Conservation (phyloP, 192 early-diverging fungal genomes). For the Chytriomyces hyalinus region DNA sequence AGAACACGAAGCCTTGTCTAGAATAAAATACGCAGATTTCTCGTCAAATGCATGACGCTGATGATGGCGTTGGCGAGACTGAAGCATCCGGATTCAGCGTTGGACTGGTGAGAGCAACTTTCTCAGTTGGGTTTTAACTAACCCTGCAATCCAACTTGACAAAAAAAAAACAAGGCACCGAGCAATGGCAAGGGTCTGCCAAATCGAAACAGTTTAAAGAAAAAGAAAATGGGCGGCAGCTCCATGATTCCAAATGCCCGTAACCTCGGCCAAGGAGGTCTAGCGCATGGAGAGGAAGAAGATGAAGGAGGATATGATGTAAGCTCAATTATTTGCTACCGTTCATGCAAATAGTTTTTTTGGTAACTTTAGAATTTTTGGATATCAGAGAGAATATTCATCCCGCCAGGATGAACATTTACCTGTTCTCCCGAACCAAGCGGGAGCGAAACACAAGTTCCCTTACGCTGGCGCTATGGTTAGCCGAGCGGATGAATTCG, state of each 20-base stretch:
- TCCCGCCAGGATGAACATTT: constrained; percentile 31
- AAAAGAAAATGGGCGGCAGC: constrained; percentile 36
- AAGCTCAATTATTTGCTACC: background rate
- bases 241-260: constrained; percentile 10
- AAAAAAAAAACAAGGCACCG: constrained; percentile 28
- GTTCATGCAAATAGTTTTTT: background rate
- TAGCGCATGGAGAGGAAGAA: constrained; percentile 10
- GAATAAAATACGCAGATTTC: background rate
- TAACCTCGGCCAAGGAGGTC: constrained; percentile 1
- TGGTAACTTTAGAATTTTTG: background rate
- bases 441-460: background rate
- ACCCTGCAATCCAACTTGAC: background rate
- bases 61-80: constrained; percentile 65
- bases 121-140: background rate
- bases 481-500: constrained; percentile 64
- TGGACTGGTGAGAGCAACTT: constrained; percentile 50
- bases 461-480: background rate
- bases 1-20: background rate
- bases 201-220: constrained; percentile 30
- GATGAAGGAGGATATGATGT: constrained; percentile 42
- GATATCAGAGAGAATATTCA: constrained; percentile 22
- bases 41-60: constrained; percentile 40
- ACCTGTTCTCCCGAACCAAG: constrained; percentile 33
- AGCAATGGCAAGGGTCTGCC: constrained; percentile 17
- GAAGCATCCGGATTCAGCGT: constrained; percentile 64